Evolutionary conservation across 176 grass and related monocot species (phyloP).

Genomic region (Phyllostachys edulis): DNA sequence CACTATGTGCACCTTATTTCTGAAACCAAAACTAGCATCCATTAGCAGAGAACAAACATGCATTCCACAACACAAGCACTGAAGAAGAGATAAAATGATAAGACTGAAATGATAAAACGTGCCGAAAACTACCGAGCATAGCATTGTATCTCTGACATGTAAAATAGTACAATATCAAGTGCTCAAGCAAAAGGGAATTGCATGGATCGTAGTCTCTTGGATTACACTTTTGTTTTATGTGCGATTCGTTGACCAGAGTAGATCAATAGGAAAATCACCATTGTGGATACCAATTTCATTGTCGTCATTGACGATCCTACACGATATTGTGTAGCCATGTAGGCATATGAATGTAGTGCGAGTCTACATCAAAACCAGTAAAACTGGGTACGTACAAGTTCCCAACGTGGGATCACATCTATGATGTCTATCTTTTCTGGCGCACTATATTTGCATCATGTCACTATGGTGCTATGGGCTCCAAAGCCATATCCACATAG

Average conservation of each 20-base stretch:
- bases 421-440: background rate
- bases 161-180: background rate
- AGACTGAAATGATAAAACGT: too few species aligned
- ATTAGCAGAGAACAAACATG: background rate
- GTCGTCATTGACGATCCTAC: background rate
- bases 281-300: constrained; percentile 4
- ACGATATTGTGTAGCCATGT: background rate
- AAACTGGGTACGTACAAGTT: background rate
- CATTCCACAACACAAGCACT: background rate
- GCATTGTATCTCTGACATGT: background rate
- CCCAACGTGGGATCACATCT: background rate
- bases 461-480: background rate
- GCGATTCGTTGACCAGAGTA: background rate
- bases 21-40: constrained; percentile 30
- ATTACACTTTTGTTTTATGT: background rate
- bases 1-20: constrained; percentile 80
- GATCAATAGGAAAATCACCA: background rate
- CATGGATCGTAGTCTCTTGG: background rate
- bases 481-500: background rate
- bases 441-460: background rate
- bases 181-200: background rate
- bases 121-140: background rate
- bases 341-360: constrained; percentile 2
- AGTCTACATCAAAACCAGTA: constrained; percentile 2
- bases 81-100: background rate